Evolutionary conservation across 306 rosid genomes (phyloP).

Genomic region (Begonia loranthoides): DNA sequence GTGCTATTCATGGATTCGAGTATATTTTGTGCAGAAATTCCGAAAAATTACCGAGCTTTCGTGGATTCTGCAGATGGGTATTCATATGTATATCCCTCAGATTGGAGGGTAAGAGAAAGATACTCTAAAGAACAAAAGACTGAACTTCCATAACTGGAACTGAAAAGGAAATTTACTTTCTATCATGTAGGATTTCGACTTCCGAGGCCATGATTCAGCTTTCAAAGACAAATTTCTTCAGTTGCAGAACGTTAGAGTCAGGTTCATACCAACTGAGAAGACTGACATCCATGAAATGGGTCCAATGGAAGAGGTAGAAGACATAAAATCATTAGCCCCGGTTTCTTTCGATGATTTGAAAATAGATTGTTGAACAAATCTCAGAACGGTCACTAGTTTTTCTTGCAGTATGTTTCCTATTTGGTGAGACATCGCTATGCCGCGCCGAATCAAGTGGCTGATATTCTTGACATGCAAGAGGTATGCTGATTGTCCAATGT

Average conservation of each 20-base stretch:
- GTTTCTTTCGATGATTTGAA: too few species aligned
- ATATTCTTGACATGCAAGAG: constrained; percentile 68
- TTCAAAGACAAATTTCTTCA: constrained; percentile 74
- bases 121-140: constrained; percentile 3
- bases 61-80: constrained; percentile 80
- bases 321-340: background rate
- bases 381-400: too few species aligned
- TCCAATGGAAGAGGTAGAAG: constrained; percentile 69
- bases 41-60: constrained; percentile 49
- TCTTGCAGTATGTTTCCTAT: constrained; percentile 35
- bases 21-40: constrained; percentile 34
- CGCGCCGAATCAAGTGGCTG: constrained; percentile 73
- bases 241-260: constrained; percentile 82
- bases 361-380: too few species aligned
- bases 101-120: constrained; percentile 76
- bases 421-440: constrained; percentile 68
- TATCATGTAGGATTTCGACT: constrained; percentile 70
- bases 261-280: constrained; percentile 77
- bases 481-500: constrained; percentile 19
- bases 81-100: constrained; percentile 69
- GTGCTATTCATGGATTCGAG: too few species aligned
- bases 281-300: constrained; percentile 81
- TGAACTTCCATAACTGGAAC: background rate
- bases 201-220: constrained; percentile 92
- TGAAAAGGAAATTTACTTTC: constrained; percentile 1